Evolutionary conservation across 2,329 filamentous ascomycete species (phyloP).

Genomic region (Cercospora sp.): DNA sequence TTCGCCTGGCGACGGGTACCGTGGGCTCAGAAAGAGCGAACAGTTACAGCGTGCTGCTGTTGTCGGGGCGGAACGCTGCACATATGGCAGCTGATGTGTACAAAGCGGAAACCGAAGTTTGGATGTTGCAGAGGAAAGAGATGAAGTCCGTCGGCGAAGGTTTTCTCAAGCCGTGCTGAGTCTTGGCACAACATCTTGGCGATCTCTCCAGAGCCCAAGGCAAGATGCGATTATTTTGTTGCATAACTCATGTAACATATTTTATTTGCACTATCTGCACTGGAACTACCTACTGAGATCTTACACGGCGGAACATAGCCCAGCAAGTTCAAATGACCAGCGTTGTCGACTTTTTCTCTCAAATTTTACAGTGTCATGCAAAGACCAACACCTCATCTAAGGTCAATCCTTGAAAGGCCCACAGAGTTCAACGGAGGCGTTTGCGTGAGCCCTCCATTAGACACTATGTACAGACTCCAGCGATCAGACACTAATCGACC

Average conservation of each 20-base stretch:
- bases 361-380: background rate
- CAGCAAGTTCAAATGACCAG: background rate
- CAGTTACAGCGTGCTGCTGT: conserved; percentile 37
- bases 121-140: background rate
- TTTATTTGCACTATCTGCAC: background rate
- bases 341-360: background rate
- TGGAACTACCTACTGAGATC: background rate
- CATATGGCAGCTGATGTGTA: background rate
- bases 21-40: conserved; percentile 33
- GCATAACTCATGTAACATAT: background rate
- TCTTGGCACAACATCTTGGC: background rate
- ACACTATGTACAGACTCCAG: conserved; percentile 12
- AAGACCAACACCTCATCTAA: background rate
- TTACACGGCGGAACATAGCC: background rate
- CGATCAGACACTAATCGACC: conserved; percentile 12
- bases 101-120: background rate
- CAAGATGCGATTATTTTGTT: background rate
- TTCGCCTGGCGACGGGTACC: conserved; percentile 63
- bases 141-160: background rate
- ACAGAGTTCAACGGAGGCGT: background rate
- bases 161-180: background rate
- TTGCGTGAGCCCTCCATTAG: background rate
- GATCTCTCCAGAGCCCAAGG: background rate
- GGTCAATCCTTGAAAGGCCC: background rate
- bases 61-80: conserved; percentile 27